These are phyloP conservation scores for Penicillium hesseltinei DNA, from an alignment of 2,329 filamentous ascomycete species.

Conservation along the genomic window DNA sequence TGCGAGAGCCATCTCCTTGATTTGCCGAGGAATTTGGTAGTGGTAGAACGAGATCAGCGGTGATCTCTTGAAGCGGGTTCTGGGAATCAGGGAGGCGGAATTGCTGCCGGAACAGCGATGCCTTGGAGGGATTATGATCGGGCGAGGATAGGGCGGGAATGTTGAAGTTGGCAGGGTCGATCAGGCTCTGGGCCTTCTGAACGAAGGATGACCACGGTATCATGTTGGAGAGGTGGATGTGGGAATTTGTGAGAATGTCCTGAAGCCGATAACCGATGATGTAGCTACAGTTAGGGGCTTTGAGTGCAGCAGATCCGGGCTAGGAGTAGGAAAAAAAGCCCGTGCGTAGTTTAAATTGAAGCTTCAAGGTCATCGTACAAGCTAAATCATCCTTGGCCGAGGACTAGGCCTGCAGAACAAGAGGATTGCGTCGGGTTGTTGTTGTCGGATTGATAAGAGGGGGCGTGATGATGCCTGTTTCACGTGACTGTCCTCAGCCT, in stretches of 20 bases:
- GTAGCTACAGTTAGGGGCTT: conserved; percentile 27
- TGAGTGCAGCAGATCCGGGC: conserved; percentile 19
- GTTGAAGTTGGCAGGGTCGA: conserved; percentile 81
- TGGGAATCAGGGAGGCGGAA: conserved; percentile 93
- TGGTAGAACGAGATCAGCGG: conserved; percentile 87
- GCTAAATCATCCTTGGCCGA: conserved; percentile 23
- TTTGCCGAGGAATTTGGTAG: conserved; percentile 58
- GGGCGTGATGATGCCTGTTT: conserved; percentile 14
- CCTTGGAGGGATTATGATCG: conserved; percentile 83
- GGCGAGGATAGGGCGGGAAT: conserved; percentile 69
- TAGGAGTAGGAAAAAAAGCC: conserved; percentile 24
- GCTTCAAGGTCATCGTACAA: conserved; percentile 30
- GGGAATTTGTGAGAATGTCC: neutral
- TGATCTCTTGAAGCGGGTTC: conserved; percentile 92
- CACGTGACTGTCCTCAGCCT: conserved; percentile 24
- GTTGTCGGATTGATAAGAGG: conserved; percentile 27
- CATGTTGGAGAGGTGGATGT: conserved; percentile 42
- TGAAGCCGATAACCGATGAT: conserved; percentile 15
- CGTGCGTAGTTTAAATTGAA: conserved; percentile 18
- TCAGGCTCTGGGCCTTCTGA: conserved; percentile 92
- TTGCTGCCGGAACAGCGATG: conserved; percentile 89
- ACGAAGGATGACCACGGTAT: conserved; percentile 76
- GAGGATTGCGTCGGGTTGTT: conserved; percentile 16
- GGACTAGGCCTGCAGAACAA: conserved; percentile 19
- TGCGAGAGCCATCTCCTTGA: conserved; percentile 60